Percentiles rank a stretch among this genome's conserved stretches.
Conservation (phyloP, 2,329 filamentous ascomycete genomes). For the Daldinia sp. region DNA sequence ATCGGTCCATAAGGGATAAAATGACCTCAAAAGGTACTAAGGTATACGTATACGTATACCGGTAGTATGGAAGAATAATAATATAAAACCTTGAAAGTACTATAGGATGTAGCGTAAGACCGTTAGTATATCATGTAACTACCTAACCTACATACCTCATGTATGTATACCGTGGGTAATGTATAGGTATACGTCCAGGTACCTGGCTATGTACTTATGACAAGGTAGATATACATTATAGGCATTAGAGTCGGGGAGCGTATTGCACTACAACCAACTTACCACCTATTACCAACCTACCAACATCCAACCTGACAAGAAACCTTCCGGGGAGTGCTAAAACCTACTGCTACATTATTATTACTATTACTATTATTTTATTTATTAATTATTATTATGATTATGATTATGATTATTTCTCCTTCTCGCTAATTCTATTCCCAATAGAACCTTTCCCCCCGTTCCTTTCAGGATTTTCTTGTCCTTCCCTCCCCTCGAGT, state of each 20-base stretch:
- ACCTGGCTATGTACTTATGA: constrained; percentile 20
- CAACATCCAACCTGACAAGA: constrained; percentile 11
- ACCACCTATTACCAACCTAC: background rate
- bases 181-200: background rate
- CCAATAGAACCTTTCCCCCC: constrained; percentile 8
- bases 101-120: background rate
- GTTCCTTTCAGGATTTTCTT: constrained; percentile 8
- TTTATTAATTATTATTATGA: background rate
- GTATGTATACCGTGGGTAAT: no score
- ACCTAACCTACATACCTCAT: background rate
- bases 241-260: background rate
- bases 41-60: constrained; percentile 9
- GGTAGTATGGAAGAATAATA: background rate
- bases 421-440: background rate
- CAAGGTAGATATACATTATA: constrained; percentile 34
- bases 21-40: no score
- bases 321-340: constrained; percentile 24
- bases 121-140: background rate
- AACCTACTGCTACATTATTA: constrained; percentile 20
- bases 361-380: constrained; percentile 2
- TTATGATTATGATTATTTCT: background rate
- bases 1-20: constrained; percentile 1
- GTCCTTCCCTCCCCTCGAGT: constrained; percentile 20
- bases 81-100: background rate
- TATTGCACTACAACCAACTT: constrained; percentile 8